Conservation (phyloP, 768 basidiomycete genomes). For the Dendrothele bispora region DNA sequence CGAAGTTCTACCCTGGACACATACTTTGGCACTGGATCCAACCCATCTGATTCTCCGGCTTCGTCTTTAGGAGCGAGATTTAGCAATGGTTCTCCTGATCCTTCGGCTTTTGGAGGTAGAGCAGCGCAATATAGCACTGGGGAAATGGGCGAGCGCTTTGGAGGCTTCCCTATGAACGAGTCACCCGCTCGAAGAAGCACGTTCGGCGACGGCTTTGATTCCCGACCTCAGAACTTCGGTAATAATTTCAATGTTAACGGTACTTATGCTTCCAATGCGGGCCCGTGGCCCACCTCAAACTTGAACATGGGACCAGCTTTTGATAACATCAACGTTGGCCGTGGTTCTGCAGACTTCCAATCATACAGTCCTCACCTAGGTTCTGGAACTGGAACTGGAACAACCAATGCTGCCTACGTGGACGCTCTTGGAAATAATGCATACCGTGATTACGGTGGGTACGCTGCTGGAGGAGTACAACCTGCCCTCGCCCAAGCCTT, state of each 20-base stretch:
- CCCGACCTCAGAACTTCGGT: slow-evolving; percentile 29
- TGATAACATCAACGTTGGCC: neutral
- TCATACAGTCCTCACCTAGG: neutral
- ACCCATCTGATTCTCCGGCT: slow-evolving; percentile 67
- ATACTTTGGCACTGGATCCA: slow-evolving; percentile 52
- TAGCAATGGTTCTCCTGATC: slow-evolving; percentile 69
- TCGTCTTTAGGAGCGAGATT: slow-evolving; percentile 71
- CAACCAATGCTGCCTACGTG: neutral
- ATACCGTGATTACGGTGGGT: neutral
- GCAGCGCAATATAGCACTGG: slow-evolving; percentile 33
- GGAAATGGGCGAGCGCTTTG: slow-evolving; percentile 28
- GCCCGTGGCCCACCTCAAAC: slow-evolving; percentile 30
- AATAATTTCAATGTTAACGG: slow-evolving; percentile 32
- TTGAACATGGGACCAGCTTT: too few species aligned
- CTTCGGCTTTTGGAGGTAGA: slow-evolving; percentile 52
- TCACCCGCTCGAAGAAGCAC: slow-evolving; percentile 34
- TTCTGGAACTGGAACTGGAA: neutral
- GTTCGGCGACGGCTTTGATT: slow-evolving; percentile 36
- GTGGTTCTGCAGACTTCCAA: slow-evolving; percentile 6
- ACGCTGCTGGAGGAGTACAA: neutral
- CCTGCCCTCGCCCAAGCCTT: neutral
- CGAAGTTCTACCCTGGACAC: slow-evolving; percentile 67
- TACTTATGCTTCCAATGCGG: slow-evolving; percentile 29
- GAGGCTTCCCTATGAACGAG: slow-evolving; percentile 19
- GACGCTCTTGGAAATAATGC: neutral